Evolutionary conservation across 805 yeast species (phyloP).

Genomic region (Ogataea methanolica): DNA sequence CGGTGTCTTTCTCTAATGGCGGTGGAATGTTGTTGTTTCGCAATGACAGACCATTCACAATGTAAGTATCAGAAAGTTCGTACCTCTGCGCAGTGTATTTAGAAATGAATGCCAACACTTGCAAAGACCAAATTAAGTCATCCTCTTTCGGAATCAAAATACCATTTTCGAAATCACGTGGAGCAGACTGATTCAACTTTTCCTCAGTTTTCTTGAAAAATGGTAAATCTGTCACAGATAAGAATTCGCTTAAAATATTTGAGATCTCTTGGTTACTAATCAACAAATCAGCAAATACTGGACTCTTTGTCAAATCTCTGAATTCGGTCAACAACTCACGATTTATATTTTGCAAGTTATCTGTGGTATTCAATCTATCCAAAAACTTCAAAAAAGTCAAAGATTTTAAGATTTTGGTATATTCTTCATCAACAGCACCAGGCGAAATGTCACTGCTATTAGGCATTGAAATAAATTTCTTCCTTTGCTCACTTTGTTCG

Average conservation of each 20-base stretch:
- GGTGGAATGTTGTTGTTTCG: conserved; percentile 34
- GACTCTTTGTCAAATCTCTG: conserved; percentile 21
- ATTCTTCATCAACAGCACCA: conserved; percentile 21
- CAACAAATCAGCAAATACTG: conserved; percentile 23
- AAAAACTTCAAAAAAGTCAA: conserved; percentile 26
- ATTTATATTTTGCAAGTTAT: conserved; percentile 18
- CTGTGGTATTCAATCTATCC: conserved; percentile 22
- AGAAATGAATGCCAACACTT: conserved; percentile 86
- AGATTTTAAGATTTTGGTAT: conserved; percentile 21
- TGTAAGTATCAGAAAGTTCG: conserved; percentile 66
- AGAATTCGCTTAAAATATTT: conserved; percentile 23
- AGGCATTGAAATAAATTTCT: conserved; percentile 1
- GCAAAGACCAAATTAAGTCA: conserved; percentile 91
- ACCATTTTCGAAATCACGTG: conserved; percentile 59
- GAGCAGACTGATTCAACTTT: conserved; percentile 29
- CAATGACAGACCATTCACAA: conserved; percentile 66
- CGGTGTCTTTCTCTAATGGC: conserved; percentile 27
- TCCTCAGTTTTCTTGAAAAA: conserved; percentile 18
- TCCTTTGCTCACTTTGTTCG: conserved; percentile 13
- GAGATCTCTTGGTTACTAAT: conserved; percentile 24
- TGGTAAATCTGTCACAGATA: conserved; percentile 15
- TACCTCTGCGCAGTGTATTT: conserved; percentile 81
- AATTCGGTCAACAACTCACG: conserved; percentile 19
- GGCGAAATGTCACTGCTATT: conserved; percentile 1
- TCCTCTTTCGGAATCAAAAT: conserved; percentile 86